Evolutionary conservation across 805 yeast genomes (phyloP), one percentile per base, ranked within the genome.

Genomic region (Kluyveromyces dobzhanskii): DNA sequence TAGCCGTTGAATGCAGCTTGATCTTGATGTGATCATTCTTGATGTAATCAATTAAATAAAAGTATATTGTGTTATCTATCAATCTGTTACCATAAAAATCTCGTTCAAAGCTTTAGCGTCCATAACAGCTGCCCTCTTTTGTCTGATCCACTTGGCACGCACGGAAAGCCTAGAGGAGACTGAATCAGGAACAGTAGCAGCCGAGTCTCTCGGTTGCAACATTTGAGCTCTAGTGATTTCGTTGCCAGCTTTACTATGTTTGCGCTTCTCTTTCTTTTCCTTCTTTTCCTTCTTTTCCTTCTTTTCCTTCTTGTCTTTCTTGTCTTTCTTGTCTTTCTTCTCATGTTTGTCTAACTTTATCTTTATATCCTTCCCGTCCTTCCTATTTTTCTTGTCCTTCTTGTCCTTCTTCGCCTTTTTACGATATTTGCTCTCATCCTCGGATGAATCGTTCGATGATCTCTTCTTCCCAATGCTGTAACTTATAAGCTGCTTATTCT

Each of bases 51-150:
- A 33, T 25, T 26, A 18, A 32, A 19, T 57, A 51, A 42, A 28
- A 12, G 12, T 14, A 27, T 49, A 50, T 35, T 19, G 30, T 12
- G 30, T 17, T 17, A 30, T 16, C 11, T 24, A 26, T 28, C 35
- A 37, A 45, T 69, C 72, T 19, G 81, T 67, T 34, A 87, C 75
- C 97, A 90, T 90, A 56, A 90, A 85, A 42, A 90, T 90, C 62
- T 90, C 97, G 50, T 85, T 86, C 45, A 90, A 70, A 11, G 95
- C 87, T 58, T 85, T 79, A 2, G 82, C 73, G 57, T 90, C 97
- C 78, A 82, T 75, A 0, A 88, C 86, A 1, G 97, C 90, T 9
- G 94, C 92, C 51, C 92, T 73, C 58, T 90, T 90, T 59, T 87
- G 95, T 48, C 73, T 80, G 40, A 90, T 88, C 80, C 86, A 88